Evolutionary conservation across 1,284 basidiomycete species (phyloP).

Genomic region (Cryptococcus sp.): DNA sequence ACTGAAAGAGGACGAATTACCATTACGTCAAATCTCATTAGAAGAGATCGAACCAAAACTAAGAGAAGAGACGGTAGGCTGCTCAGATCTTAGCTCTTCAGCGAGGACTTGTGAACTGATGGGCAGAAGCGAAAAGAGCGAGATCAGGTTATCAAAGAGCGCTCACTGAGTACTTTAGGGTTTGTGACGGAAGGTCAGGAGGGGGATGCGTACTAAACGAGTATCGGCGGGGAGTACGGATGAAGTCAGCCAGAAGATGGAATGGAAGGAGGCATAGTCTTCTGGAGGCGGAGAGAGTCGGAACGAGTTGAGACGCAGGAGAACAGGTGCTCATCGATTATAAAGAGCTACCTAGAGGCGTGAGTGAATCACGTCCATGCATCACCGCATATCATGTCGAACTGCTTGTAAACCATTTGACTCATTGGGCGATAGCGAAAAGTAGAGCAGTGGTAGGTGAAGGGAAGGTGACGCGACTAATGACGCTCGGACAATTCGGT

Average conservation of each 20-base stretch:
- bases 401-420: no score
- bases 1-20: slow-evolving; percentile 84
- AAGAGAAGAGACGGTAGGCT: slow-evolving; percentile 56
- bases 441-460: no score
- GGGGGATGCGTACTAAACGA: slow-evolving; percentile 46
- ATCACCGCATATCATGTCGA: no score
- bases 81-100: not conserved
- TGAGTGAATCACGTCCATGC: no score
- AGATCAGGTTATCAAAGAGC: slow-evolving; percentile 38
- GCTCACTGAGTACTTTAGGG: slow-evolving; percentile 40
- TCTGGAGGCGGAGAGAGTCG: no score
- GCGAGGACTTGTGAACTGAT: not conserved
- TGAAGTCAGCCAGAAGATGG: not conserved
- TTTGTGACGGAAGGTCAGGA: slow-evolving; percentile 47
- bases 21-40: slow-evolving; percentile 69
- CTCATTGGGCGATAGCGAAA: no score
- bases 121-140: slow-evolving; percentile 32
- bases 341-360: not conserved
- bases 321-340: not conserved
- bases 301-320: no score
- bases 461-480: no score
- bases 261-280: no score
- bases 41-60: slow-evolving; percentile 64
- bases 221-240: not conserved
- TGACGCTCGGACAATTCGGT: no score